Conservation (phyloP, 257 asterid species). For the Jaltomata sinuosa region DNA sequence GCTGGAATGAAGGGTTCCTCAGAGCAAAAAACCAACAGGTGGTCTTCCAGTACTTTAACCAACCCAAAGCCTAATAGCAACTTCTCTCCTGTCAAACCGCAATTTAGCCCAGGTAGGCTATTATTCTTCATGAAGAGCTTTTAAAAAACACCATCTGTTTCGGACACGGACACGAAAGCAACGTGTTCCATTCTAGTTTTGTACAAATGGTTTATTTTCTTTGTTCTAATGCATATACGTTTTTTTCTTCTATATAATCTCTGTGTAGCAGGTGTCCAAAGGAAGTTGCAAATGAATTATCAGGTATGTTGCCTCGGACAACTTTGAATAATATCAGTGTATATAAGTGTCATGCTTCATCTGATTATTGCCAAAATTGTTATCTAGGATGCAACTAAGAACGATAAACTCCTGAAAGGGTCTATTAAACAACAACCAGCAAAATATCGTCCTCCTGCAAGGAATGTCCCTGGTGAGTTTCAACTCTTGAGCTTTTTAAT, state of each 20-base stretch:
- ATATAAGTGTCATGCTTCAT: background rate
- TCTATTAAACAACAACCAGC: conserved; percentile 63
- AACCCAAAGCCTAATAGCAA: conserved; percentile 40
- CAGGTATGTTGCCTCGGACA: conserved; percentile 24
- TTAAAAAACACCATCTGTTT: background rate
- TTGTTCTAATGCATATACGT: background rate
- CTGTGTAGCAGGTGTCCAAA: conserved; percentile 45
- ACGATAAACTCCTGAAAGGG: conserved; percentile 34
- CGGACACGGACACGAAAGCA: background rate
- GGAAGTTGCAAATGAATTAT: conserved; percentile 71
- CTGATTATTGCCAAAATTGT: background rate
- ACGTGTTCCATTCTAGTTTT: background rate
- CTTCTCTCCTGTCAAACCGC: conserved; percentile 39
- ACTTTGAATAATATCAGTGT: background rate
- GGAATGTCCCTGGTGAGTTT: conserved; percentile 46
- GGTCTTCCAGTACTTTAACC: conserved; percentile 29
- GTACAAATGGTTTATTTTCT: background rate
- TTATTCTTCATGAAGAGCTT: background rate
- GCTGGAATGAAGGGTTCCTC: conserved; percentile 28
- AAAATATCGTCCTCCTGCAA: conserved; percentile 62
- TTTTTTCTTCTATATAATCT: background rate
- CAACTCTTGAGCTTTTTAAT: background rate
- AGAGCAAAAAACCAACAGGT: conserved; percentile 43
- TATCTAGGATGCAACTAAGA: conserved; percentile 34
- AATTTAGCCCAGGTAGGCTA: conserved; percentile 35